Base-by-base conservation (phyloP, 2,329 filamentous ascomycete species). In the Mollisia scopiformis region DNA sequence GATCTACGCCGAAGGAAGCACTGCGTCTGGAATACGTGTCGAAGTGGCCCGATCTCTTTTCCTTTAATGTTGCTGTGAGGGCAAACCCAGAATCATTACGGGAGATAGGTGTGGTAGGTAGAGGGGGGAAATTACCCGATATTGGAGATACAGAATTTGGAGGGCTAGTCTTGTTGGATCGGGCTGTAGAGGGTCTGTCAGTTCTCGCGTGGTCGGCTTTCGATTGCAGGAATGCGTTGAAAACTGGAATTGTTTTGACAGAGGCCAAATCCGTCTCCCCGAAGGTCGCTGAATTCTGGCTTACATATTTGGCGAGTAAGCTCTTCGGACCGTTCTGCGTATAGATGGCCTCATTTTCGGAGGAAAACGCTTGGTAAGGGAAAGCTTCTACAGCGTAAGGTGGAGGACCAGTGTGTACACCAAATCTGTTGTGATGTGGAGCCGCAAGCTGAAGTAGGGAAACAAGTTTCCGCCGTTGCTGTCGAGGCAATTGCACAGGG, bases 21-120 rank as follows among this genome's bases (percentile, higher is more conserved):
- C 93, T 97, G 66, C 94, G 87, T 62, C 93, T 86, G n/a, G 90
- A 90, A 66, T 81, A 83, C 79, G 64, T 77, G 59, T 89, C 86
- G 68, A 98, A 97, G 74, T 97, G 92, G 1, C 91, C 93, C 2
- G 95, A 98, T 55, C 94, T 87, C 79, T 98, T 99, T 77, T 98
- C 95, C 31, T 93, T 88, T 59, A 99, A 80, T 4, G 92, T 96
- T 19, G 91, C 87, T 64, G 93, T 89, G 58, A 97, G 80, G 35
- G 92, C 91, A 75, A 95, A 96, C 1, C 92, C 94, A 4, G 94
- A 97, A 73, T 99, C 95, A 71, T 90, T 96, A 16, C 93, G 85
- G 6, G 93, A 96, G n/a, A 91, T 85, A 0, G 91, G 89, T 2
- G 91, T 94, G 2, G 84, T 84, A 0, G 91, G 89, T 8, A 92